Evolutionary conservation across 306 rosid species (phyloP).

Genomic region (barrel medic (Medicago truncatula)): MtrunA17r5.0-ANR NC_053046.1:19126001-19126500

Average conservation of each 20-base stretch:
- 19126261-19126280: slow-evolving; percentile 26
- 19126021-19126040: no score
- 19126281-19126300: slow-evolving; percentile 11
- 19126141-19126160: slow-evolving; percentile 2
- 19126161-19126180: slow-evolving; percentile 8
- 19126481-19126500: slow-evolving; percentile 47
- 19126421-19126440: slow-evolving; percentile 62
- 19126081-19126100: slow-evolving; percentile 21
- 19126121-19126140: slow-evolving; percentile 13
- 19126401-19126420: slow-evolving; percentile 50
- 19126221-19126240: slow-evolving; percentile 26
- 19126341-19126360: no score
- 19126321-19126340: no score
- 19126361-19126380: slow-evolving; percentile 59
- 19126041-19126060: no score
- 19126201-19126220: background rate
- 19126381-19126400: slow-evolving; percentile 53
- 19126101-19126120: slow-evolving; percentile 22
- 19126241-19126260: slow-evolving; percentile 27
- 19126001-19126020: no score
- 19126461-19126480: slow-evolving; percentile 34
- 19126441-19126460: slow-evolving; percentile 46
- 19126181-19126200: slow-evolving; percentile 22
- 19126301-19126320: background rate
- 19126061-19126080: background rate